phyloP scores from a whole-genome alignment of 73 alveolate genomes.

The Stentor coeruleus region DNA sequence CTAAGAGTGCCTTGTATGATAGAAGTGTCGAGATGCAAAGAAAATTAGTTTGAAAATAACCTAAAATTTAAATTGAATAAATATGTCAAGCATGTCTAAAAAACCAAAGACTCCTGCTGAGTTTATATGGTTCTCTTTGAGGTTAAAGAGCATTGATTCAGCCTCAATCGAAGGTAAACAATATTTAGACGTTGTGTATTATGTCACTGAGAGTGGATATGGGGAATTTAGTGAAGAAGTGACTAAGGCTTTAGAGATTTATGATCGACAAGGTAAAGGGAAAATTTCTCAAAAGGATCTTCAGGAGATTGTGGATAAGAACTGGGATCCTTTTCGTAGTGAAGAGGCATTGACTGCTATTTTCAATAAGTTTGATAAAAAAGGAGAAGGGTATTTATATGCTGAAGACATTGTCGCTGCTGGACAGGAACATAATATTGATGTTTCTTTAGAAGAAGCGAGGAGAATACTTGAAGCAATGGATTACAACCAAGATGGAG shows the following conservation, averaged over 20 bases:
- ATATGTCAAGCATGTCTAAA: neutral
- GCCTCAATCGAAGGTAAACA: slow-evolving; percentile 1
- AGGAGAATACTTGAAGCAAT: neutral
- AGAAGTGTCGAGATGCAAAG: no score
- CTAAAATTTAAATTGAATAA: no score
- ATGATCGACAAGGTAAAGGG: neutral
- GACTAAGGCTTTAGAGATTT: neutral
- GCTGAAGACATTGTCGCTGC: slow-evolving; percentile 2
- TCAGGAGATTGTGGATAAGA: neutral
- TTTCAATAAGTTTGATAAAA: neutral
- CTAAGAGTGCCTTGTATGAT: no score
- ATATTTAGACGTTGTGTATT: neutral
- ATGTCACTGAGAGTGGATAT: neutral
- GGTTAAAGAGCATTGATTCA: neutral
- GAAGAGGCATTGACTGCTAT: neutral
- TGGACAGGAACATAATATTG: neutral
- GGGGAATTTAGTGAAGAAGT: neutral
- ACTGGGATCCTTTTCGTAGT: neutral
- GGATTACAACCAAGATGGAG: neutral
- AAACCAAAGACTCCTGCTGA: slow-evolving; percentile 2
- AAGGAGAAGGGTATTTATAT: neutral
- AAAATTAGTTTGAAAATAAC: no score
- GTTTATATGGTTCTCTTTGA: neutral
- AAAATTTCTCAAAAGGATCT: neutral
- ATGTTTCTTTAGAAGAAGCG: neutral